Evolutionary conservation across 2,329 filamentous ascomycete species (phyloP).

Genomic region (Fusarium compactum): DNA sequence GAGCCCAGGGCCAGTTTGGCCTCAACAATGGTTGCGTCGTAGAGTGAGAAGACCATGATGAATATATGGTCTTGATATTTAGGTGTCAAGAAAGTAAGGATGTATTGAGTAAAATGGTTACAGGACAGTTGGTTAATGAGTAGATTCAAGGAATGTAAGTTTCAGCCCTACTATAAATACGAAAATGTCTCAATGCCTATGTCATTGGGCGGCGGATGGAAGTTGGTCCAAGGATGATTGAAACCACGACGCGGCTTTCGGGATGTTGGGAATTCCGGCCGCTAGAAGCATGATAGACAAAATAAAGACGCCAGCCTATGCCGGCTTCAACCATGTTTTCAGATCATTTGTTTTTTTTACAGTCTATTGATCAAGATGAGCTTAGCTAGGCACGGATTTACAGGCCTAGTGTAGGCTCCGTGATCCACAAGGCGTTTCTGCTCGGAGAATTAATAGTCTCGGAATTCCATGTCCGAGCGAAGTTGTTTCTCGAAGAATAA

Average conservation of each 20-base stretch:
- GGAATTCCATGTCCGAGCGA: neutral
- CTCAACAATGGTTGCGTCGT: conserved; percentile 50
- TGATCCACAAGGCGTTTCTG: neutral
- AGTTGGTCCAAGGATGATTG: neutral
- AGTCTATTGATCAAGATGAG: neutral
- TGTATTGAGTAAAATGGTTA: neutral
- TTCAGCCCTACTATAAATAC: neutral
- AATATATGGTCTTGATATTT: neutral
- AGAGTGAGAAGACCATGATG: conserved; percentile 48
- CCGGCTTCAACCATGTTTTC: neutral
- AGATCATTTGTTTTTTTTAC: neutral
- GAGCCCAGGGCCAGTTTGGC: conserved; percentile 44
- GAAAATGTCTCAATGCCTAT: conserved; percentile 15
- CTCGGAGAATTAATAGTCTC: neutral
- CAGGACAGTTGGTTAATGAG: neutral
- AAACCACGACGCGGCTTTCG: neutral
- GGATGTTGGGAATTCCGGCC: neutral
- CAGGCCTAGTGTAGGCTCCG: neutral
- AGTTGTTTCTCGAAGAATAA: neutral
- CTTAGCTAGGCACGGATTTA: neutral
- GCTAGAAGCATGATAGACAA: neutral
- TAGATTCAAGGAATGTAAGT: neutral
- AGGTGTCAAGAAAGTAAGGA: neutral
- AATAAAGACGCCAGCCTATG: neutral
- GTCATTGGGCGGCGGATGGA: neutral